Evolutionary conservation across 129 eudicot genomes (phyloP).

Genomic region (Helichrysum umbraculigerum): DNA sequence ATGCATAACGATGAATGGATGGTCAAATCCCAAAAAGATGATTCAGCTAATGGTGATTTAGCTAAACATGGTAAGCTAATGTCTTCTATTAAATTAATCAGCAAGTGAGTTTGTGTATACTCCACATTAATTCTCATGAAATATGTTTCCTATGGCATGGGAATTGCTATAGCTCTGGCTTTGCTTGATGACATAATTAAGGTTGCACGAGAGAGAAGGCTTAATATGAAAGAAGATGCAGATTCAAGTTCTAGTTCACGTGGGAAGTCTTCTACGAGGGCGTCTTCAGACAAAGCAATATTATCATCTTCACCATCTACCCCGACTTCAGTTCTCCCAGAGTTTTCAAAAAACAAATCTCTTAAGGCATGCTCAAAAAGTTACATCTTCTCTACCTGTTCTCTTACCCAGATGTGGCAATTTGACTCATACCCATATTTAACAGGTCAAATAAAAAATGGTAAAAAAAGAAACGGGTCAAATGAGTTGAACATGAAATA

Average conservation of each 20-base stretch:
- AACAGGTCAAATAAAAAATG: background rate
- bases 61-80: slow-evolving; percentile 60
- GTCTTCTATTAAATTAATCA: slow-evolving; percentile 8
- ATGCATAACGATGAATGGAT: slow-evolving; percentile 57
- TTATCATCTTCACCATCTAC: slow-evolving; percentile 34
- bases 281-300: slow-evolving; percentile 36
- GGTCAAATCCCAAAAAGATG: slow-evolving; percentile 45
- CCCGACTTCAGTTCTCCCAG: slow-evolving; percentile 72
- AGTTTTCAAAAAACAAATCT: slow-evolving; percentile 12
- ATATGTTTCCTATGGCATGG: slow-evolving; percentile 26
- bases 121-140: slow-evolving; percentile 14
- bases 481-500: background rate
- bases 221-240: slow-evolving; percentile 39
- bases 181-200: slow-evolving; percentile 74
- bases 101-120: slow-evolving; percentile 2
- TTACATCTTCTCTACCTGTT: slow-evolving; percentile 41
- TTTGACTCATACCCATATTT: slow-evolving; percentile 1
- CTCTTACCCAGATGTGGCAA: slow-evolving; percentile 30
- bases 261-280: slow-evolving; percentile 36
- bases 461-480: background rate
- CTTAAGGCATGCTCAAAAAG: slow-evolving; percentile 38
- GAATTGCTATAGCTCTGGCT: slow-evolving; percentile 42
- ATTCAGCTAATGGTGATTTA: slow-evolving; percentile 38
- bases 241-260: slow-evolving; percentile 40
- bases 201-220: slow-evolving; percentile 59